Conservation (phyloP, 306 rosid species). For the Trichosanthes cucumerina region DNA sequence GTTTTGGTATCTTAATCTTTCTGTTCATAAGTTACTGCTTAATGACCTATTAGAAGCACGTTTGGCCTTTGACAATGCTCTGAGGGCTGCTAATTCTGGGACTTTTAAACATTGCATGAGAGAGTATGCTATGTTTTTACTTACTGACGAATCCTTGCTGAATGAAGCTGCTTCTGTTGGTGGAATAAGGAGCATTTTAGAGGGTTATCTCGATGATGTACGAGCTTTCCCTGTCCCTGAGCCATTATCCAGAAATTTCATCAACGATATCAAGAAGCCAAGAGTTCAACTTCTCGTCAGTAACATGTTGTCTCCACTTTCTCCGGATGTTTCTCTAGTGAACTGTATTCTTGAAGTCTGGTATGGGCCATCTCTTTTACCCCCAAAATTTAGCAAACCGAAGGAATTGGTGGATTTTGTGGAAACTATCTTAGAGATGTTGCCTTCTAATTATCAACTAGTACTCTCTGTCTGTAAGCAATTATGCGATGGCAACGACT, state of each 20-base stretch:
- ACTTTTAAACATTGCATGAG: slow-evolving; percentile 43
- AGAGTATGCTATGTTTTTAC: slow-evolving; percentile 54
- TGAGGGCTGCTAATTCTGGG: slow-evolving; percentile 37
- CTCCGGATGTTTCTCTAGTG: slow-evolving; percentile 51
- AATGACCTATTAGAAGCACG: slow-evolving; percentile 51
- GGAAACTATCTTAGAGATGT: slow-evolving; percentile 58
- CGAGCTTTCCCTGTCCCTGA: slow-evolving; percentile 26
- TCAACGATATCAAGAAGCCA: slow-evolving; percentile 52
- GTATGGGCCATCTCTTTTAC: slow-evolving; percentile 71
- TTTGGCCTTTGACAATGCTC: slow-evolving; percentile 50
- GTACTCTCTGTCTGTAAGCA: slow-evolving; percentile 56
- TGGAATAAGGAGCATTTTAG: slow-evolving; percentile 51
- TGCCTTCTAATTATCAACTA: slow-evolving; percentile 62
- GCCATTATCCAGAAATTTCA: slow-evolving; percentile 56
- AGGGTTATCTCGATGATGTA: slow-evolving; percentile 34
- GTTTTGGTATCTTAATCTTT: slow-evolving; percentile 76
- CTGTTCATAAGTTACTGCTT: slow-evolving; percentile 40
- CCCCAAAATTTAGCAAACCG: slow-evolving; percentile 36
- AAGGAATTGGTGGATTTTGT: slow-evolving; percentile 76
- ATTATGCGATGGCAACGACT: slow-evolving; percentile 26
- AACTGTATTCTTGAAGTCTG: slow-evolving; percentile 61
- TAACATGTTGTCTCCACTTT: slow-evolving; percentile 41
- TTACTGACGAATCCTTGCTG: slow-evolving; percentile 38
- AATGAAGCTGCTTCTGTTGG: slow-evolving; percentile 32
- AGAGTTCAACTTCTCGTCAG: slow-evolving; percentile 56